phyloP scores from a whole-genome alignment of 108 stramenopile species.

The Pseudonitzschia pungens region DNA sequence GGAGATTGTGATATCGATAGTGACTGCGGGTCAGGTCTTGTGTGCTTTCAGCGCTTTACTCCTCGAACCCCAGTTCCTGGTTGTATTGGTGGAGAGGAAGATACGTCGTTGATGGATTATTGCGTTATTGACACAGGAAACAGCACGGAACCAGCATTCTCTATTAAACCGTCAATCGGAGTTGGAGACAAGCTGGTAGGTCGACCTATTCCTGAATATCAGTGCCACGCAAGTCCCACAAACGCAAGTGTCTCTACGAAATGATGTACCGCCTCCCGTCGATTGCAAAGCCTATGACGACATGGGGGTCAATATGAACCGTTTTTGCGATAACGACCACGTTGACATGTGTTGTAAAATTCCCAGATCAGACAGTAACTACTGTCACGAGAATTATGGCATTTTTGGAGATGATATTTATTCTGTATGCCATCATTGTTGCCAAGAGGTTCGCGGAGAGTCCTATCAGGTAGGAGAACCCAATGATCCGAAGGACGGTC shows the following conservation, averaged over 20 bases:
- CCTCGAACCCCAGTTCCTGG: slow-evolving; percentile 22
- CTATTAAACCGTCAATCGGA: neutral
- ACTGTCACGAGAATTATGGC: slow-evolving; percentile 35
- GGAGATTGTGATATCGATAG: slow-evolving; percentile 45
- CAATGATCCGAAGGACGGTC: slow-evolving; percentile 13
- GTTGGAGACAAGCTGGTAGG: neutral
- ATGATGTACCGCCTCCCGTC: slow-evolving; percentile 14
- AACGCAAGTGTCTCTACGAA: neutral
- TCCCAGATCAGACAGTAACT: slow-evolving; percentile 29
- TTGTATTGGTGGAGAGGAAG: slow-evolving; percentile 14
- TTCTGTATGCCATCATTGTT: slow-evolving; percentile 40
- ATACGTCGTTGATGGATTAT: slow-evolving; percentile 18
- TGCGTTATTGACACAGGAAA: slow-evolving; percentile 9
- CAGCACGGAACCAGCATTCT: neutral
- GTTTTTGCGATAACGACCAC: slow-evolving; percentile 32
- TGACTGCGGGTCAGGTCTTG: slow-evolving; percentile 38
- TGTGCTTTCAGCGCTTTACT: slow-evolving; percentile 39
- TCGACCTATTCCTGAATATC: neutral
- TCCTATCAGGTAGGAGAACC: slow-evolving; percentile 23
- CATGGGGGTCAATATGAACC: slow-evolving; percentile 18
- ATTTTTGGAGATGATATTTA: slow-evolving; percentile 23
- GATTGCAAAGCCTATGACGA: slow-evolving; percentile 11
- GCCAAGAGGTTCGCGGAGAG: slow-evolving; percentile 18
- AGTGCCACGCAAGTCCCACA: neutral
- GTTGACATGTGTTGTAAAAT: slow-evolving; percentile 42